Percentiles rank a stretch among this genome's conserved stretches.
phyloP scores from a whole-genome alignment of 169 alveolate genomes.

The Eimeria necatrix region DNA sequence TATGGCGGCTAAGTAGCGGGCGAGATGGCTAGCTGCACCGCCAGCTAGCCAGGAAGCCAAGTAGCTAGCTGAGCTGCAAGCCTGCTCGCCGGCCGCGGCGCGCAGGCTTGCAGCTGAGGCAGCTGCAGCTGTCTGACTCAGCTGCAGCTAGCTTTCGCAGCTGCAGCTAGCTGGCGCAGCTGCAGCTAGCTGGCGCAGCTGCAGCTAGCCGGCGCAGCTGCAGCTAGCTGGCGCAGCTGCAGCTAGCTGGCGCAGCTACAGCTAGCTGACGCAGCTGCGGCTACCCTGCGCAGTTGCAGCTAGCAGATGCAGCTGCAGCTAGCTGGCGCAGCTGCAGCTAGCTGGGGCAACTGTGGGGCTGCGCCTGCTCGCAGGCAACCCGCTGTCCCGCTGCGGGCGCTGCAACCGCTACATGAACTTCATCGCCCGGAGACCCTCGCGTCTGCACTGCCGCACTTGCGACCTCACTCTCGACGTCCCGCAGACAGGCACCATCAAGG shows the following conservation, averaged over 20 bases:
- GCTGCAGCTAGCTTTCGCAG: not conserved
- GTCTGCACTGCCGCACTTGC: constrained; percentile 88
- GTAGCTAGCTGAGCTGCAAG: too few relatives aligned
- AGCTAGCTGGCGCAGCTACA: not conserved
- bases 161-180: not conserved
- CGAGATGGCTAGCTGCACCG: too few relatives aligned
- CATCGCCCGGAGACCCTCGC: constrained; percentile 85
- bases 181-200: not conserved
- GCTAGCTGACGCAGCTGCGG: not conserved
- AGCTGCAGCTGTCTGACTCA: not conserved
- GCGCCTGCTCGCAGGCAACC: constrained; percentile 74
- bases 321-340: not conserved
- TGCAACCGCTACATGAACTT: constrained; percentile 88
- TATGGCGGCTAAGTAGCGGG: too few relatives aligned
- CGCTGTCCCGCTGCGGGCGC: constrained; percentile 87
- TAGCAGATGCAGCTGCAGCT: not conserved
- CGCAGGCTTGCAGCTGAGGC: too few relatives aligned
- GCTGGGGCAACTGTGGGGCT: not conserved
- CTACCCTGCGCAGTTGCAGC: not conserved
- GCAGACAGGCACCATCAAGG: constrained; percentile 87
- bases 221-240: not conserved
- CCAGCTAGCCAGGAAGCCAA: too few relatives aligned
- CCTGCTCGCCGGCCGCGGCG: too few relatives aligned
- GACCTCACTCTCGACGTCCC: constrained; percentile 87
- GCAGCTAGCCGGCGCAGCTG: not conserved